A percentile compares a stretch with the other conserved stretches of the same genome.
Conservation (phyloP, 75 land plant genomes). For the Pseudotsuga menziesii region DNA sequence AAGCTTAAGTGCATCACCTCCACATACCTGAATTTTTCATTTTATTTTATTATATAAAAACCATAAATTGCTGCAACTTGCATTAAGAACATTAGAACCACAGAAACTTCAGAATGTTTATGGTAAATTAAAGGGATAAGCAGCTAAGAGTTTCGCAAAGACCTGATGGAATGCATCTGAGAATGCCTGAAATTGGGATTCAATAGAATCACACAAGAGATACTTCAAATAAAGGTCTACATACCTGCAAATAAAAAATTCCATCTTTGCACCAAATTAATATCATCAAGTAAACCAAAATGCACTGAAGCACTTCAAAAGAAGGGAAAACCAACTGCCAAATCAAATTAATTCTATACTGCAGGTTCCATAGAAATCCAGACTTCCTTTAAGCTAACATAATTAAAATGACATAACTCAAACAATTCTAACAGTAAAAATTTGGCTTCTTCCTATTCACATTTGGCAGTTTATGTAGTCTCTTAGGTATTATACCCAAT, state of each 20-base stretch:
- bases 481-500: too few species aligned
- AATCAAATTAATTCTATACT: not conserved
- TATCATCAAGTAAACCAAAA: not conserved
- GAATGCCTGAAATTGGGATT: conserved; percentile 27
- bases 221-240: conserved; percentile 36
- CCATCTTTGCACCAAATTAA: not conserved
- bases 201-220: conserved; percentile 32
- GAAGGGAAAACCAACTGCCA: not conserved
- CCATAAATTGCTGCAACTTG: not conserved
- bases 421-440: too few species aligned
- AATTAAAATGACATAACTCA: too few species aligned
- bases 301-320: not conserved
- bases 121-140: not conserved
- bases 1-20: conserved; percentile 28
- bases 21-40: conserved; percentile 29
- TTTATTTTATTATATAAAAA: not conserved
- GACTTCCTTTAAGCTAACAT: too few species aligned
- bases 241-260: conserved; percentile 15
- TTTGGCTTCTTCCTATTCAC: too few species aligned
- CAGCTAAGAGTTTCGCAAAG: not conserved
- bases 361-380: not conserved
- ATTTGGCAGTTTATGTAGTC: too few species aligned
- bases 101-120: not conserved
- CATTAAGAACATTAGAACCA: not conserved
- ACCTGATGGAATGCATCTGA: conserved; percentile 32